Conservation (phyloP, 495 filamentous ascomycete species). For the Hypoxylon fragiforme region DNA sequence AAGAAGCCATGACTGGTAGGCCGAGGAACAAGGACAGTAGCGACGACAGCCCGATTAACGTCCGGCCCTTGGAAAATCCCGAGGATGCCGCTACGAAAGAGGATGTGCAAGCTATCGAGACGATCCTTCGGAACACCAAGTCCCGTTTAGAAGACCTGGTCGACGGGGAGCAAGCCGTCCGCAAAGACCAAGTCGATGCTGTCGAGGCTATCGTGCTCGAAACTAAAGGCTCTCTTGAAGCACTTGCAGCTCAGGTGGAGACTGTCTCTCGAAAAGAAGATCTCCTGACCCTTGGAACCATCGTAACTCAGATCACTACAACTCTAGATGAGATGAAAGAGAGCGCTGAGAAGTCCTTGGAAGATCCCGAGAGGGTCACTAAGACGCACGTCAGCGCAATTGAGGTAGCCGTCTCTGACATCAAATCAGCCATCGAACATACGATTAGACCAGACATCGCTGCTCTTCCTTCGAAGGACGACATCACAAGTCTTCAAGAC, state of each 20-base stretch:
- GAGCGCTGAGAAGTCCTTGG: slow-evolving; percentile 62
- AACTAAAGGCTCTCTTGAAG: slow-evolving; percentile 68
- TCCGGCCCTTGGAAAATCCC: slow-evolving; percentile 32
- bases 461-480: slow-evolving; percentile 65
- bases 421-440: slow-evolving; percentile 74
- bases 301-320: slow-evolving; percentile 73
- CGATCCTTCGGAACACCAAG: slow-evolving; percentile 81
- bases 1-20: slow-evolving; percentile 42
- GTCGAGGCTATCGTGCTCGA: slow-evolving; percentile 72
- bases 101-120: slow-evolving; percentile 87
- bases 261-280: slow-evolving; percentile 74
- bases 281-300: slow-evolving; percentile 69
- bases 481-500: slow-evolving; percentile 54
- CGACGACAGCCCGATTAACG: slow-evolving; percentile 21
- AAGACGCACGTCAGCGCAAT: slow-evolving; percentile 80
- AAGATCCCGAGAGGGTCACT: slow-evolving; percentile 65
- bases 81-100: slow-evolving; percentile 61
- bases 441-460: slow-evolving; percentile 68
- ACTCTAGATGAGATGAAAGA: slow-evolving; percentile 78
- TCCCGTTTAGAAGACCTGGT: slow-evolving; percentile 76
- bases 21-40: slow-evolving; percentile 23
- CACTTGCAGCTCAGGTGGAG: slow-evolving; percentile 60
- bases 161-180: slow-evolving; percentile 64
- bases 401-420: slow-evolving; percentile 75
- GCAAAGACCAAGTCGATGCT: slow-evolving; percentile 73